Conservation (phyloP, 23 red algal genomes). For the Gracilariopsis chorda region DNA sequence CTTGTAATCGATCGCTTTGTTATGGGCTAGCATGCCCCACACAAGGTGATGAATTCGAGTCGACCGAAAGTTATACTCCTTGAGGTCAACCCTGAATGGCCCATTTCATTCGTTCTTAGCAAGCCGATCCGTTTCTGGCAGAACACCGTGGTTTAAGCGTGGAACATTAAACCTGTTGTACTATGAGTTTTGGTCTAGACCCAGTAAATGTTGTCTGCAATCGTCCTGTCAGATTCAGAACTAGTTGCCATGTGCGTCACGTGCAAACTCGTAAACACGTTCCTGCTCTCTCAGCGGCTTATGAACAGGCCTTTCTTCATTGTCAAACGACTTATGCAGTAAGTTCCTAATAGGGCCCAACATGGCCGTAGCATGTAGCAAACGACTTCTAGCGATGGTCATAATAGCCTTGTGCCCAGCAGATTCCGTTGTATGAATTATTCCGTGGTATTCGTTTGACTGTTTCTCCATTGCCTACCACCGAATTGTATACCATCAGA, state of each 20-base stretch:
- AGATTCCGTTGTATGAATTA: not conserved
- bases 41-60: not conserved
- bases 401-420: not conserved
- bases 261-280: not conserved
- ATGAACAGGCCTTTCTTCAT: no score
- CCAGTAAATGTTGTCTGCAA: not conserved
- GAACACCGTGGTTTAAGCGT: not conserved
- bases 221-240: not conserved
- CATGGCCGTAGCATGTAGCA: no score
- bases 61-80: not conserved
- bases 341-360: no score
- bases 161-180: conserved; percentile 18
- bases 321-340: no score
- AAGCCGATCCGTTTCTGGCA: not conserved
- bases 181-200: not conserved
- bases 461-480: conserved; percentile 35
- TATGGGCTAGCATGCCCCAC: not conserved
- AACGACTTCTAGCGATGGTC: no score
- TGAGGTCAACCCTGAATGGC: not conserved
- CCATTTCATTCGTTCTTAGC: no score
- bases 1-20: not conserved
- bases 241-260: not conserved
- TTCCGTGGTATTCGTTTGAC: not conserved
- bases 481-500: conserved; percentile 20
- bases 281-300: not conserved